phyloP scores from a whole-genome alignment of 2,329 filamentous ascomycete species.

The Diaporthe aspalathi region DNA sequence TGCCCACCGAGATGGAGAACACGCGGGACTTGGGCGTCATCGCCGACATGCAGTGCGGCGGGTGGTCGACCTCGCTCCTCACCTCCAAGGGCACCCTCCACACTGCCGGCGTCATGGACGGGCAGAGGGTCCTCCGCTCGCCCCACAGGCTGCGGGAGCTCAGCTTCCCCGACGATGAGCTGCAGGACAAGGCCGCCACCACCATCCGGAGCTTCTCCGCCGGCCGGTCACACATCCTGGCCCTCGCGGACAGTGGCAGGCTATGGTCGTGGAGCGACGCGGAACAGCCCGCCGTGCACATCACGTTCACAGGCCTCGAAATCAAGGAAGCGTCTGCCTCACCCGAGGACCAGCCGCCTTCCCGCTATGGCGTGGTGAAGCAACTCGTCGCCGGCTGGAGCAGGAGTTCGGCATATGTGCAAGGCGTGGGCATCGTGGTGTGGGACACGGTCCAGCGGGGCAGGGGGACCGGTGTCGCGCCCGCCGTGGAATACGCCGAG shows the following conservation, averaged over 20 bases:
- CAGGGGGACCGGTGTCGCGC: neutral
- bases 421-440: slow-evolving; percentile 10
- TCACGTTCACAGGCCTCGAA: neutral
- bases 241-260: slow-evolving; percentile 8
- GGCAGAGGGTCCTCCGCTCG: neutral
- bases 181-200: neutral
- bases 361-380: neutral
- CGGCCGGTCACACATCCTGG: neutral
- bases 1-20: neutral
- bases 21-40: neutral
- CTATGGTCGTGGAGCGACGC: slow-evolving; percentile 16
- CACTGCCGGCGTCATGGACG: neutral
- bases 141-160: neutral
- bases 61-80: slow-evolving; percentile 13
- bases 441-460: neutral
- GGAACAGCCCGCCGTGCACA: neutral
- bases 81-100: slow-evolving; percentile 4
- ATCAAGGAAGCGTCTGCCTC: neutral
- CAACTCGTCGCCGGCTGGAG: slow-evolving; percentile 5
- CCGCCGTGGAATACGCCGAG: neutral
- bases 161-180: neutral
- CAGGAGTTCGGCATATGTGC: slow-evolving; percentile 6
- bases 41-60: slow-evolving; percentile 13
- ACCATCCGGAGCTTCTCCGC: neutral
- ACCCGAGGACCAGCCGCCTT: neutral